A percentile compares a stretch with the other conserved stretches of the same genome.
phyloP scores from a whole-genome alignment of 352 stramenopile species.

The Phytophthora capsici region DNA sequence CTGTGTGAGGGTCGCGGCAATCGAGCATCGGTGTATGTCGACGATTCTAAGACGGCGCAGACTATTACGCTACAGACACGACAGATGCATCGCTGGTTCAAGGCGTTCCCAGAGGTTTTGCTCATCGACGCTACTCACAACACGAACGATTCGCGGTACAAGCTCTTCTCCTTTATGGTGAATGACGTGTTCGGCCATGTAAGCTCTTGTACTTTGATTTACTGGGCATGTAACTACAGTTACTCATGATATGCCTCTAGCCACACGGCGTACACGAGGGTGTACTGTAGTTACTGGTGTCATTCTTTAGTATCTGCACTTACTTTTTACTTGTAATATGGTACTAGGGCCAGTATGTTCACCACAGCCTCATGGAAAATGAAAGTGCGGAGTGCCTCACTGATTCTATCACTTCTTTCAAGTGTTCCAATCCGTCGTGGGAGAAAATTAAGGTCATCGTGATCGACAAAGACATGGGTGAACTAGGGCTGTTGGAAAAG shows the following conservation, averaged over 20 bases:
- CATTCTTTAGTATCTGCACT: neutral
- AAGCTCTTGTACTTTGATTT: too few relatives aligned
- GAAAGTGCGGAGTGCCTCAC: neutral
- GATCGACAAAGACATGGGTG: neutral
- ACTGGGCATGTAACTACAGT: too few relatives aligned
- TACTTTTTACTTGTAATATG: neutral
- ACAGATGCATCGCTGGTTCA: constrained; percentile 12
- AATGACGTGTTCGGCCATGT: constrained; percentile 1
- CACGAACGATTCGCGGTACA: constrained; percentile 6
- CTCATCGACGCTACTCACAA: constrained; percentile 10
- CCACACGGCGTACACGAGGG: too few relatives aligned
- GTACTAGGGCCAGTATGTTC: neutral
- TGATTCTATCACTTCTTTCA: neutral
- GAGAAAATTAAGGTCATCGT: neutral
- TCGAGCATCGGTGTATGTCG: constrained; percentile 3
- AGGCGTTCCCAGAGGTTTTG: constrained; percentile 13
- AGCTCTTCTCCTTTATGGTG: constrained; percentile 27
- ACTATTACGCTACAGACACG: constrained; percentile 11
- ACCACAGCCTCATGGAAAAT: constrained; percentile 6
- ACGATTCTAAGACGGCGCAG: neutral
- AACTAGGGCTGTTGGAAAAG: neutral
- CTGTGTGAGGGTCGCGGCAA: constrained; percentile 1
- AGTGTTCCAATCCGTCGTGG: constrained; percentile 1
- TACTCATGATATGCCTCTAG: too few relatives aligned
- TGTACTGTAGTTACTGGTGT: too few relatives aligned